A percentile compares a stretch with the other conserved stretches of the same genome.
These are phyloP conservation scores for Cytospora paraplurivora DNA, from an alignment of 2,329 filamentous ascomycete genomes.

Conservation along the genomic window DNA sequence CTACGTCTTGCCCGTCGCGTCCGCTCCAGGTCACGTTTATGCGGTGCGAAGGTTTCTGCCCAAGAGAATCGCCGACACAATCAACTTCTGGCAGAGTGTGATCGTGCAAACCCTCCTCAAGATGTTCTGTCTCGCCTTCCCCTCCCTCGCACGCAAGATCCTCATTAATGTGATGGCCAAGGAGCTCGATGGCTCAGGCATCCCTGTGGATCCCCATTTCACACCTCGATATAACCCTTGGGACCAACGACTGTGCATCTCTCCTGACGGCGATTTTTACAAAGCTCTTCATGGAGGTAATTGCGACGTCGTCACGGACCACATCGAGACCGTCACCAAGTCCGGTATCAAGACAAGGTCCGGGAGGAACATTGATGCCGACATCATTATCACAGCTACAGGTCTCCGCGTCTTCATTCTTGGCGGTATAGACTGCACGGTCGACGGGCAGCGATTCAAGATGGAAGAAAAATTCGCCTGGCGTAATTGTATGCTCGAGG, in stretches of 20 bases:
- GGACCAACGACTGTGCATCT: constrained; percentile 76
- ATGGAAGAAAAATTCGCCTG: constrained; percentile 58
- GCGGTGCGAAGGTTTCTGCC: constrained; percentile 50
- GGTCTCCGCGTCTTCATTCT: constrained; percentile 63
- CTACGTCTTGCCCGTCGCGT: constrained; percentile 60
- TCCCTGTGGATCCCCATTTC: constrained; percentile 64
- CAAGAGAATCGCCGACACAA: constrained; percentile 45
- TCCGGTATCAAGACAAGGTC: constrained; percentile 51
- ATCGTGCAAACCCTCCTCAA: constrained; percentile 51
- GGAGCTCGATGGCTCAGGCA: constrained; percentile 52
- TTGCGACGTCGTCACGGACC: constrained; percentile 52
- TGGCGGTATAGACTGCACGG: constrained; percentile 52
- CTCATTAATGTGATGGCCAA: constrained; percentile 48
- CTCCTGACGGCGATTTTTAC: constrained; percentile 59
- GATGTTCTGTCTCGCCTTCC: constrained; percentile 55
- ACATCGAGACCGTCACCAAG: constrained; percentile 52
- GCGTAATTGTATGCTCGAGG: constrained; percentile 67
- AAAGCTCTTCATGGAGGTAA: constrained; percentile 49
- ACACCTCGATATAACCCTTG: constrained; percentile 66
- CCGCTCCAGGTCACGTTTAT: constrained; percentile 41
- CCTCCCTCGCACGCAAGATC: constrained; percentile 49
- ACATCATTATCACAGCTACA: constrained; percentile 71
- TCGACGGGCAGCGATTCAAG: constrained; percentile 57
- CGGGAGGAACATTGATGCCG: constrained; percentile 56
- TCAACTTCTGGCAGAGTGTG: constrained; percentile 54